phyloP scores from a whole-genome alignment of 768 basidiomycete species.

The Amanita muscaria region DNA sequence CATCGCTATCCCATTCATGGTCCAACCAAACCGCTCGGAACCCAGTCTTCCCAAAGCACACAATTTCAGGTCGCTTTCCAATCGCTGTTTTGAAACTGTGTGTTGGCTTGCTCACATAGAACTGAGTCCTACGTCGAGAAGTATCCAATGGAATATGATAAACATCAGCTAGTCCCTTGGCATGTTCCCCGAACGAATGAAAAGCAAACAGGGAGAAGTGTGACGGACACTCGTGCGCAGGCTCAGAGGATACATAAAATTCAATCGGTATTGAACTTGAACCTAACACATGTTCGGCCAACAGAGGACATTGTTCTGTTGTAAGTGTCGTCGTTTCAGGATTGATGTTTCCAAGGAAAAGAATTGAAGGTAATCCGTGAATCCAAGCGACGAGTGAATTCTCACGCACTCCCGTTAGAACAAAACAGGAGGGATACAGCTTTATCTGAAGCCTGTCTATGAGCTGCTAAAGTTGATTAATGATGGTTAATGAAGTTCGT shows the following conservation, averaged over 20 bases:
- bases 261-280: constrained; percentile 10
- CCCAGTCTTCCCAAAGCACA: constrained; percentile 35
- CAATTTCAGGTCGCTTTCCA: constrained; percentile 21
- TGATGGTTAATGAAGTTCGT: not conserved
- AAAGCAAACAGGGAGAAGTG: constrained; percentile 9
- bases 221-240: constrained; percentile 7
- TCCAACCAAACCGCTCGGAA: constrained; percentile 45
- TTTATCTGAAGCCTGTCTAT: constrained; percentile 8
- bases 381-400: constrained; percentile 14
- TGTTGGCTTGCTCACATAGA: constrained; percentile 9
- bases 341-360: not conserved
- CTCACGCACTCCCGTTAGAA: not conserved
- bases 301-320: constrained; percentile 9
- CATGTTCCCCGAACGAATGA: constrained; percentile 7
- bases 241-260: constrained; percentile 15
- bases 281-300: constrained; percentile 18
- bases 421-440: constrained; percentile 4
- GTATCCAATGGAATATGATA: constrained; percentile 16
- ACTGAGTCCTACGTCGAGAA: constrained; percentile 1
- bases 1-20: constrained; percentile 40
- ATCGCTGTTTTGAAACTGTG: constrained; percentile 18
- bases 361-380: constrained; percentile 12
- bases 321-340: not conserved
- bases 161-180: constrained; percentile 11
- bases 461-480: not conserved